These are phyloP conservation scores for Aspergillus ochraceoroseus DNA, from an alignment of 2,329 filamentous ascomycete species.

Conservation along the genomic window DNA sequence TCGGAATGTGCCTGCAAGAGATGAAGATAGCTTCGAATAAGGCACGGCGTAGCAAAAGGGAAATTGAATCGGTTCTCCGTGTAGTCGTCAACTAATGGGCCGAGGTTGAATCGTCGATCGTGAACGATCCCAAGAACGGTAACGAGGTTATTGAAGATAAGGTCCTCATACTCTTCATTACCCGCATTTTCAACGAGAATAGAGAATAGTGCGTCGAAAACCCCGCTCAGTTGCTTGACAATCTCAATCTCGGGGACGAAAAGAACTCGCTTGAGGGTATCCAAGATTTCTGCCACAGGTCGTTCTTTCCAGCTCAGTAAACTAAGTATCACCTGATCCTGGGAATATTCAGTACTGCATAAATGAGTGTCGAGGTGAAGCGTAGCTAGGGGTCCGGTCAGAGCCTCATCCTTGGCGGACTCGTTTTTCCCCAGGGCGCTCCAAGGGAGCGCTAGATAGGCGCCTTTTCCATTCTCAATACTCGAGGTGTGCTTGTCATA, in stretches of 20 bases:
- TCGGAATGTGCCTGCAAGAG: constrained; percentile 79
- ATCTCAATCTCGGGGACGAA: constrained; percentile 98
- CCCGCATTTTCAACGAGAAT: constrained; percentile 88
- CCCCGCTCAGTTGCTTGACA: constrained; percentile 84
- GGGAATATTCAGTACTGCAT: constrained; percentile 91
- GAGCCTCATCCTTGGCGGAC: constrained; percentile 63
- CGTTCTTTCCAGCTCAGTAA: constrained; percentile 82
- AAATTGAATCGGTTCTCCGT: constrained; percentile 86
- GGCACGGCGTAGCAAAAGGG: constrained; percentile 81
- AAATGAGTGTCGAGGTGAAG: constrained; percentile 77
- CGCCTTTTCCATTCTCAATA: constrained; percentile 67
- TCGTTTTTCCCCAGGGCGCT: constrained; percentile 62
- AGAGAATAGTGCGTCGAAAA: constrained; percentile 85
- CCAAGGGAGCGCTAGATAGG: constrained; percentile 83
- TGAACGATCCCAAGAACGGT: constrained; percentile 89
- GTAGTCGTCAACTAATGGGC: constrained; percentile 86
- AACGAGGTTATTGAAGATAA: constrained; percentile 86
- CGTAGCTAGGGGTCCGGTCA: constrained; percentile 74
- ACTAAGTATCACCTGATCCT: constrained; percentile 79
- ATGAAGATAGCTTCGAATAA: constrained; percentile 80
- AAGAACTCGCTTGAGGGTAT: constrained; percentile 72
- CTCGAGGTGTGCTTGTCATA: constrained; percentile 86
- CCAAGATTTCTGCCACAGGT: constrained; percentile 64
- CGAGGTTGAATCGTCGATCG: constrained; percentile 86
- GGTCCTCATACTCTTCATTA: constrained; percentile 84